Percentiles rank a stretch among this genome's conserved stretches.
These are phyloP conservation scores for Hygrophorus pudorinus DNA, from an alignment of 768 basidiomycete species.

Conservation along the genomic window DNA sequence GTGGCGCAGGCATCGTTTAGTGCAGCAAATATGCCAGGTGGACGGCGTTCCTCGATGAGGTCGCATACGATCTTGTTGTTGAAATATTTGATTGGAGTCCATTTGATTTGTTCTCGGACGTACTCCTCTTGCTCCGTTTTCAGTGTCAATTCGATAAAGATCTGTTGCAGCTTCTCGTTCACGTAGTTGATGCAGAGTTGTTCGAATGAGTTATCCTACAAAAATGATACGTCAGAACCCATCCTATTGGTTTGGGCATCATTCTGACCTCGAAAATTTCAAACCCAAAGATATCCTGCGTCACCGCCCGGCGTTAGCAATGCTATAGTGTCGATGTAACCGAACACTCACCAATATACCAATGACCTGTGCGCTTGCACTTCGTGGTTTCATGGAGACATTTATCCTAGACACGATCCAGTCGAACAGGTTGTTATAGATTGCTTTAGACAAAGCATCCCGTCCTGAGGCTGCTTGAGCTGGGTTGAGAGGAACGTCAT, in stretches of 20 bases:
- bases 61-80: slow-evolving; percentile 98
- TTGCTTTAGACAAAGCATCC: slow-evolving; percentile 89
- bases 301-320: slow-evolving; percentile 3
- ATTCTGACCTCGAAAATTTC: slow-evolving; percentile 84
- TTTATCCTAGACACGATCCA: slow-evolving; percentile 99
- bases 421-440: slow-evolving; percentile 98
- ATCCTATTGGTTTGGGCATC: background rate
- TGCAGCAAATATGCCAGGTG: slow-evolving; percentile 95
- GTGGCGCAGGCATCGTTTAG: slow-evolving; percentile 99
- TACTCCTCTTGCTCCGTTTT: slow-evolving; percentile 99
- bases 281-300: slow-evolving; percentile 94
- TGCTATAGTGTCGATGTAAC: background rate
- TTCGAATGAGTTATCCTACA: slow-evolving; percentile 87
- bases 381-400: slow-evolving; percentile 87
- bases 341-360: slow-evolving; percentile 67
- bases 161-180: slow-evolving; percentile 99
- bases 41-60: slow-evolving; percentile 91
- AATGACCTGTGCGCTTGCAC: slow-evolving; percentile 67
- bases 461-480: slow-evolving; percentile 83
- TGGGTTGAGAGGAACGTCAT: slow-evolving; percentile 91
- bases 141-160: slow-evolving; percentile 96
- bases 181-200: slow-evolving; percentile 99
- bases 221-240: slow-evolving; percentile 1
- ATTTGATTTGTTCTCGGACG: slow-evolving; percentile 95
- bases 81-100: slow-evolving; percentile 99